Evolutionary conservation across 352 stramenopile genomes (phyloP).

Genomic region (Pythium pyrilobum): DNA sequence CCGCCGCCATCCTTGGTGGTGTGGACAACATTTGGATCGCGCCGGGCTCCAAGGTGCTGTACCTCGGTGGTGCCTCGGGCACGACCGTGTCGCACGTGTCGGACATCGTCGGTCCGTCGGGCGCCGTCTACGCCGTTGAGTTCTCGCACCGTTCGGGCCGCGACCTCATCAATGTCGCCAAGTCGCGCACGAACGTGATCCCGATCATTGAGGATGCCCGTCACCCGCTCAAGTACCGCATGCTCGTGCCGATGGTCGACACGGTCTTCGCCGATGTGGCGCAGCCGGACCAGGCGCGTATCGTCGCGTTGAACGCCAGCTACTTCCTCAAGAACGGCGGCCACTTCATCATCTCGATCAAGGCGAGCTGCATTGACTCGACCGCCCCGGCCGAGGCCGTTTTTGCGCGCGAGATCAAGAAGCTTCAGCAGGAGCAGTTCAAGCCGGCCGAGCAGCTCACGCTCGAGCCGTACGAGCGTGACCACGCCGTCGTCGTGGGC

Average conservation of each 20-base stretch:
- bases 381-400: slow-evolving; percentile 98
- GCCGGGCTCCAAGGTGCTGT: slow-evolving; percentile 97
- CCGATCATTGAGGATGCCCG: slow-evolving; percentile 99
- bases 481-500: slow-evolving; percentile 98
- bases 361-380: slow-evolving; percentile 99
- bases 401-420: slow-evolving; percentile 96
- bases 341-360: slow-evolving; percentile 99
- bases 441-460: slow-evolving; percentile 99
- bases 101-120: slow-evolving; percentile 97
- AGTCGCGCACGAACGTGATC: slow-evolving; percentile 98
- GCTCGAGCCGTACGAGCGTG: slow-evolving; percentile 99
- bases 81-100: slow-evolving; percentile 99
- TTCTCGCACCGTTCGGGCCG: slow-evolving; percentile 98
- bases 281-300: slow-evolving; percentile 99
- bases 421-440: slow-evolving; percentile 98
- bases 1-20: slow-evolving; percentile 97
- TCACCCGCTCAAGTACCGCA: slow-evolving; percentile 98
- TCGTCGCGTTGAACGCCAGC: slow-evolving; percentile 98
- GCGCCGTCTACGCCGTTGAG: slow-evolving; percentile 98
- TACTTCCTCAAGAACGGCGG: slow-evolving; percentile 99
- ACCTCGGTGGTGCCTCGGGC: slow-evolving; percentile 97
- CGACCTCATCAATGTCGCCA: slow-evolving; percentile 99
- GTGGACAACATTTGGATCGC: slow-evolving; percentile 99
- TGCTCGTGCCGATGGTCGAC: slow-evolving; percentile 99
- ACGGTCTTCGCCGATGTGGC: slow-evolving; percentile 99